phyloP scores from a whole-genome alignment of 2,329 filamentous ascomycete genomes.

The Pseudonectria foliicola region DNA sequence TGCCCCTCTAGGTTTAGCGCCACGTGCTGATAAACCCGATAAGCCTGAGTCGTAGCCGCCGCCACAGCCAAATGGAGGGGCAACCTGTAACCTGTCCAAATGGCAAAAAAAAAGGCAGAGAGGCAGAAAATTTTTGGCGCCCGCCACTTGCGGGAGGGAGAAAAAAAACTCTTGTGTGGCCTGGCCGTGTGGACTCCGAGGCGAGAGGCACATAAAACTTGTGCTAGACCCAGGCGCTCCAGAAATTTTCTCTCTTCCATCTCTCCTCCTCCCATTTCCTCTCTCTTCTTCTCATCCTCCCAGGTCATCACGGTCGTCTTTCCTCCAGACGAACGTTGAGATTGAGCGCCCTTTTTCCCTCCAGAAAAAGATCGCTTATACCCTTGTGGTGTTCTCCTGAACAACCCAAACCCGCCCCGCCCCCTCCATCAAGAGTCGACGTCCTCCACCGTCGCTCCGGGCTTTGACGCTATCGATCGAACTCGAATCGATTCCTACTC shows the following conservation, averaged over 20 bases:
- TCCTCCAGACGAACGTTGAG: conserved; percentile 37
- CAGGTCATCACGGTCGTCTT: conserved; percentile 29
- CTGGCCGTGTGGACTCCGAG: conserved; percentile 17
- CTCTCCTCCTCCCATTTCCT: conserved; percentile 26
- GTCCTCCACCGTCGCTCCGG: conserved; percentile 34
- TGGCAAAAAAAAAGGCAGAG: conserved; percentile 1
- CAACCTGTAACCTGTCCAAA: conserved; percentile 2
- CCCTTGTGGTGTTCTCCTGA: conserved; percentile 8
- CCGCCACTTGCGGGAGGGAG: conserved; percentile 15
- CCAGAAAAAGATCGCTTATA: conserved; percentile 20
- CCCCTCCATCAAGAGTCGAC: conserved; percentile 29
- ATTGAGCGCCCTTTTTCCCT: conserved; percentile 13
- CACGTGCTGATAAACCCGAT: conserved; percentile 23
- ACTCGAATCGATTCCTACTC: conserved; percentile 10
- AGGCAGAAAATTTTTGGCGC: conserved; percentile 3
- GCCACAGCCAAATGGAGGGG: conserved; percentile 10
- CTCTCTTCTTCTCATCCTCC: conserved; percentile 18
- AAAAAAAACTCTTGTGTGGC: conserved; percentile 18
- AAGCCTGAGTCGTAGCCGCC: conserved; percentile 24
- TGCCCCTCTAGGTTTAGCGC: conserved; percentile 11
- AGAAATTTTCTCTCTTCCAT: conserved; percentile 22
- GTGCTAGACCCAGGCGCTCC: conserved; percentile 16
- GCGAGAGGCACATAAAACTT: conserved; percentile 28
- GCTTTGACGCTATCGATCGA: conserved; percentile 14
- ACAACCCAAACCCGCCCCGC: conserved; percentile 23